Base-by-base conservation (phyloP, 306 rosid genomes). In the Acacia acuminata region DNA sequence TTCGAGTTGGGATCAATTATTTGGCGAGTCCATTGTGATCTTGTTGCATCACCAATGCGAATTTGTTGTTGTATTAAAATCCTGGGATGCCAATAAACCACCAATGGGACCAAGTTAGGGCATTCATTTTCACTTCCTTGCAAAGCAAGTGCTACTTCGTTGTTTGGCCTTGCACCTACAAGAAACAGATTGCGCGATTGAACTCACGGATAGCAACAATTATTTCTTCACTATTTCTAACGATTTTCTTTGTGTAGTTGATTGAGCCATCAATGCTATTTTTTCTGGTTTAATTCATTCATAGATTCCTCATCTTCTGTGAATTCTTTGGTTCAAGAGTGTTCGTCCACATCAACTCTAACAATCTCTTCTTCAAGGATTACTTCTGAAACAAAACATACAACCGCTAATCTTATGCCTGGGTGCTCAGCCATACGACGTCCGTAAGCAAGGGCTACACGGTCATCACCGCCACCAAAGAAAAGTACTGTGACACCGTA, bases 401-500 rank as follows among this genome's bases (percentile, higher is more conserved):
- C n/a, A n/a, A n/a, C n/a, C n/a, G n/a, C n/a, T n/a, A n/a, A n/a
- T n/a, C n/a, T n/a, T n/a, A n/a, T n/a, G n/a, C n/a, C n/a, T n/a
- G n/a, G n/a, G n/a, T n/a, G n/a, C n/a, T n/a, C n/a, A n/a, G n/a
- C n/a, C n/a, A n/a, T n/a, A n/a, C n/a, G n/a, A n/a, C n/a, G n/a
- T n/a, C n/a, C n/a, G n/a, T n/a, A n/a, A n/a, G 97, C 90, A 78
- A 94, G 94, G 56, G 98, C 94, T 82, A 91, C 97, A 4, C 90
- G 79, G 77, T 94, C 98, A 81, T 93, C 97, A 25, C 77, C 81
- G 17, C 98, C 98, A 10, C 98, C 98, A 64, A 94, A 91, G 97
- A 90, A 94, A 66, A 89, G 88, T 32, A 89, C 94, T 3, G 85
- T 77, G 19, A 93, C 77, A n/a, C n/a, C n/a, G n/a, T n/a, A n/a